Conservation (phyloP, 352 stramenopile species). For the Pythium monospermum region DNA sequence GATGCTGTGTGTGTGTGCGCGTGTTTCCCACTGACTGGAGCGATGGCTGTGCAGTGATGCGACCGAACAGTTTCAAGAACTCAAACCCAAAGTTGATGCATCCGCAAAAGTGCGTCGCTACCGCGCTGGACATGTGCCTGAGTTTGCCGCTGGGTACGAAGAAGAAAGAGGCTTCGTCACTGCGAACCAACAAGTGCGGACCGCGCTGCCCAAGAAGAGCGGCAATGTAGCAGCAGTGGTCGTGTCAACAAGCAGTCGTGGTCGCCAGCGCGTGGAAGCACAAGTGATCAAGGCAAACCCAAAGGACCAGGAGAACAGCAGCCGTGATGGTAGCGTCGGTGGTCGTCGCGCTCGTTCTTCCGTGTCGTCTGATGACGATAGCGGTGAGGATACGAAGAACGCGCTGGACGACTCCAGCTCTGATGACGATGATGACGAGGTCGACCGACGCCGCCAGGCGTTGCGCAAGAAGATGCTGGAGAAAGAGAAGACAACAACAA, state of each 20-base stretch:
- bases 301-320: conserved; percentile 1
- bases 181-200: conserved; percentile 58
- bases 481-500: conserved; percentile 28
- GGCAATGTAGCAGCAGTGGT: background rate
- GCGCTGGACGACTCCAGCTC: conserved; percentile 73
- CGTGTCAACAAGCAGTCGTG: background rate
- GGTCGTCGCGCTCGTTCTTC: background rate
- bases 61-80: conserved; percentile 61
- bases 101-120: conserved; percentile 83
- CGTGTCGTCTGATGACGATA: conserved; percentile 8
- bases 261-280: conserved; percentile 53
- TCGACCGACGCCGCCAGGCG: conserved; percentile 51
- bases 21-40: background rate
- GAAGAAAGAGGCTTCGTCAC: conserved; percentile 78
- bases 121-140: conserved; percentile 73
- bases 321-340: background rate
- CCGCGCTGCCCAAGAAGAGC: conserved; percentile 18
- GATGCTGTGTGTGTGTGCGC: background rate
- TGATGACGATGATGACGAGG: conserved; percentile 71
- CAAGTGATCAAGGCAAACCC: conserved; percentile 36
- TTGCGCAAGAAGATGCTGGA: conserved; percentile 52
- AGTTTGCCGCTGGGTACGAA: conserved; percentile 69
- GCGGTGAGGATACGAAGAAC: conserved; percentile 12
- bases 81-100: conserved; percentile 75
- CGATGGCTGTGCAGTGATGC: conserved; percentile 32